A percentile compares a stretch with the other conserved stretches of the same genome.
These are phyloP conservation scores for Boletellus ananiceps DNA, from an alignment of 768 basidiomycete genomes.

Conservation along the genomic window DNA sequence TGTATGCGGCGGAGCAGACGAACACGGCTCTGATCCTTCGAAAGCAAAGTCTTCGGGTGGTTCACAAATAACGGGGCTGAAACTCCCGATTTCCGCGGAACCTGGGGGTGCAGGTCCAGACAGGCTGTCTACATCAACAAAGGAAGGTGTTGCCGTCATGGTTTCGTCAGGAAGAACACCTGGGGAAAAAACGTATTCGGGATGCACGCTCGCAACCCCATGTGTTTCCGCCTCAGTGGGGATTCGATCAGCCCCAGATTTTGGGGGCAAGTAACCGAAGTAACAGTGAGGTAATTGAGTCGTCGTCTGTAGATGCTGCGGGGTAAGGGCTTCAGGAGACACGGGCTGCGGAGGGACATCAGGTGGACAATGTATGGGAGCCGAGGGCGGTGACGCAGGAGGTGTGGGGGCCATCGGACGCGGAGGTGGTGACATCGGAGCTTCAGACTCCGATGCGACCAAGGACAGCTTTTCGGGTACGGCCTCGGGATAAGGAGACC, in stretches of 20 bases:
- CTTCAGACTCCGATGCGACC: conserved; percentile 16
- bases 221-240: conserved; percentile 6
- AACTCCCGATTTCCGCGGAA: conserved; percentile 25
- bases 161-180: conserved; percentile 10
- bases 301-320: conserved; percentile 21
- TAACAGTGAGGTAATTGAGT: conserved; percentile 27
- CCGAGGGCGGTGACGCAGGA: conserved; percentile 13
- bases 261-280: conserved; percentile 17
- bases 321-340: conserved; percentile 18
- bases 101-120: conserved; percentile 12
- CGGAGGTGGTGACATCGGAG: conserved; percentile 17
- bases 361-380: conserved; percentile 7
- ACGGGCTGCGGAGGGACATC: conserved; percentile 16
- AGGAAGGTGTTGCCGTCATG: conserved; percentile 15
- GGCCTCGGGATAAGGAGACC: conserved; percentile 18
- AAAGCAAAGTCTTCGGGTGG: conserved; percentile 26
- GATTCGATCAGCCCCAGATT: conserved; percentile 30
- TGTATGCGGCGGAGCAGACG: conserved; percentile 9
- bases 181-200: conserved; percentile 15
- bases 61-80: conserved; percentile 26
- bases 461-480: conserved; percentile 20
- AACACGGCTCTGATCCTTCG: conserved; percentile 18
- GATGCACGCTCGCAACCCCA: conserved; percentile 18
- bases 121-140: conserved; percentile 8
- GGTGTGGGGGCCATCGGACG: conserved; percentile 17